Conservation (phyloP, 495 filamentous ascomycete genomes). For the Poronia punctata region DNA sequence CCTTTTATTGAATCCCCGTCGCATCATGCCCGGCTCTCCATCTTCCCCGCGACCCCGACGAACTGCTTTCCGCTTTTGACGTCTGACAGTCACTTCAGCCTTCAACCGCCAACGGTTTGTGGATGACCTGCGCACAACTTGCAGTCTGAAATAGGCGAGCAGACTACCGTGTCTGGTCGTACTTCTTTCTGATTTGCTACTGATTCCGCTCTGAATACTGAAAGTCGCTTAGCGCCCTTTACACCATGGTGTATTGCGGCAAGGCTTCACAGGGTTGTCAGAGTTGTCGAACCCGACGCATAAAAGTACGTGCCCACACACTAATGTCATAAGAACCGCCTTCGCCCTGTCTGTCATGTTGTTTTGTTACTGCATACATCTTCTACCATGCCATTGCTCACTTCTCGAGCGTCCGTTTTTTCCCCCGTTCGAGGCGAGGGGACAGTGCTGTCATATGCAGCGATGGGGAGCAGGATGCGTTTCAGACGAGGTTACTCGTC, state of each 20-base stretch:
- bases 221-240: slow-evolving; percentile 13
- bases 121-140: slow-evolving; percentile 6
- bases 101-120: slow-evolving; percentile 18
- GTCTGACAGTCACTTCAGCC: slow-evolving; percentile 18
- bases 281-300: slow-evolving; percentile 57
- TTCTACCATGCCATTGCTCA: slow-evolving; percentile 3
- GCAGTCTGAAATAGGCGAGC: slow-evolving; percentile 3
- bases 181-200: slow-evolving; percentile 1
- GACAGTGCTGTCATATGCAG: no score
- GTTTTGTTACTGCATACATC: neutral
- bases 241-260: slow-evolving; percentile 64
- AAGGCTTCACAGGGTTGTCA: slow-evolving; percentile 65
- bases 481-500: no score
- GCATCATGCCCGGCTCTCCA: neutral
- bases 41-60: slow-evolving; percentile 22
- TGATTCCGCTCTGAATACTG: slow-evolving; percentile 8
- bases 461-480: no score
- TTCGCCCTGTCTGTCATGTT: slow-evolving; percentile 6
- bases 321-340: slow-evolving; percentile 6
- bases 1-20: neutral
- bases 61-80: slow-evolving; percentile 28
- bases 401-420: no score
- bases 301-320: slow-evolving; percentile 42
- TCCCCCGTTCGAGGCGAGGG: no score
- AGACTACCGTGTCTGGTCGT: neutral